phyloP scores from a whole-genome alignment of 1,284 basidiomycete species.

The Golubevia pallescens region DNA sequence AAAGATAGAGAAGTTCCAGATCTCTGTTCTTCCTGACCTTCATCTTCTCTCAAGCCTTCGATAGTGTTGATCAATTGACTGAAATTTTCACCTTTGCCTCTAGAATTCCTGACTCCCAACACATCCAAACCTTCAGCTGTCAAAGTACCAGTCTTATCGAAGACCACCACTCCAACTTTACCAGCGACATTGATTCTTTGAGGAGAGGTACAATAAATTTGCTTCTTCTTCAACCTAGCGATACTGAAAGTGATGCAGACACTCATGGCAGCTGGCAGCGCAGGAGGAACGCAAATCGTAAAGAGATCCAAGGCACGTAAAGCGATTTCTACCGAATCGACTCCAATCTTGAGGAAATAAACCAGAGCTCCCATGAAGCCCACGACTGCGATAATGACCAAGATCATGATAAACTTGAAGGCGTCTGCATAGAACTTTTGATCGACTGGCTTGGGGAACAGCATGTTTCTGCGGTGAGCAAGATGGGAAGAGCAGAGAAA shows the following conservation, averaged over 20 bases:
- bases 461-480: too few species aligned
- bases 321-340: constrained; percentile 24
- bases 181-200: constrained; percentile 35
- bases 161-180: constrained; percentile 21
- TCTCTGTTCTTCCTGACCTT: too few species aligned
- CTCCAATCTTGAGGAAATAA: constrained; percentile 27
- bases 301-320: constrained; percentile 17
- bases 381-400: constrained; percentile 20
- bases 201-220: constrained; percentile 29
- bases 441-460: constrained; percentile 29
- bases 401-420: constrained; percentile 22
- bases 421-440: constrained; percentile 28
- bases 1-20: not conserved
- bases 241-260: constrained; percentile 25
- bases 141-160: constrained; percentile 37
- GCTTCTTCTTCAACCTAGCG: constrained; percentile 12
- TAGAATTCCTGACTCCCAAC: too few species aligned
- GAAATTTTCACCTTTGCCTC: too few species aligned
- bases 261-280: constrained; percentile 11
- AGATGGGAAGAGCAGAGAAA: too few species aligned
- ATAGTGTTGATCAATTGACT: constrained; percentile 5
- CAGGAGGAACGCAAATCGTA: not conserved
- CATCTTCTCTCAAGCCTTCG: not conserved
- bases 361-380: constrained; percentile 22
- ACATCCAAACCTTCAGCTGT: constrained; percentile 26